Conservation (phyloP, 331 rosid genomes). For the Pyrus hybrid region DNA sequence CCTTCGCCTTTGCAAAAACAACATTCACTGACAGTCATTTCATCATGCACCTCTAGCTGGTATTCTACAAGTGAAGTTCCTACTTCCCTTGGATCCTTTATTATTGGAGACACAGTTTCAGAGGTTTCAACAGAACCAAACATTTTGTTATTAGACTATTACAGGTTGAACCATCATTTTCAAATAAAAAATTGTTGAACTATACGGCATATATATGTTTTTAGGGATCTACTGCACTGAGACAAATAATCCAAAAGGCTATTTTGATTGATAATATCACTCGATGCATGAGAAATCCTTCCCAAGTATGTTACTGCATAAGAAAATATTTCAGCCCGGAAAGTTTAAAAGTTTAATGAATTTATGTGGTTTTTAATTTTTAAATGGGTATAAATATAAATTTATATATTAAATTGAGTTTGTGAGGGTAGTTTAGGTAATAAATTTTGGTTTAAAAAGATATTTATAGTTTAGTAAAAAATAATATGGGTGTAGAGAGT, state of each 20-base stretch:
- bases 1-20: conserved; percentile 48
- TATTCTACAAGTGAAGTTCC: conserved; percentile 19
- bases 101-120: conserved; percentile 12
- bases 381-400: no score
- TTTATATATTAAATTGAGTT: no score
- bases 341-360: no score
- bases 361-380: no score
- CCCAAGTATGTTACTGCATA: conserved; percentile 68
- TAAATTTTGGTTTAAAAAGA: no score
- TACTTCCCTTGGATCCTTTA: conserved; percentile 13
- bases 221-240: conserved; percentile 42
- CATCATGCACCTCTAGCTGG: conserved; percentile 28
- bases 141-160: conserved; percentile 13
- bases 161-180: conserved; percentile 16
- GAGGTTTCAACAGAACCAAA: conserved; percentile 13
- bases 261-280: conserved; percentile 59
- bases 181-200: conserved; percentile 18
- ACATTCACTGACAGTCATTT: conserved; percentile 28
- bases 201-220: conserved; percentile 12
- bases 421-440: no score
- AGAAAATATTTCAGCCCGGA: conserved; percentile 38
- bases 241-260: conserved; percentile 51
- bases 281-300: conserved; percentile 58
- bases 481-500: no score
- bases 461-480: no score